A percentile compares a stretch with the other conserved stretches of the same genome.
phyloP scores from a whole-genome alignment of 2,329 filamentous ascomycete genomes.

The Penicillium glabrum region DNA sequence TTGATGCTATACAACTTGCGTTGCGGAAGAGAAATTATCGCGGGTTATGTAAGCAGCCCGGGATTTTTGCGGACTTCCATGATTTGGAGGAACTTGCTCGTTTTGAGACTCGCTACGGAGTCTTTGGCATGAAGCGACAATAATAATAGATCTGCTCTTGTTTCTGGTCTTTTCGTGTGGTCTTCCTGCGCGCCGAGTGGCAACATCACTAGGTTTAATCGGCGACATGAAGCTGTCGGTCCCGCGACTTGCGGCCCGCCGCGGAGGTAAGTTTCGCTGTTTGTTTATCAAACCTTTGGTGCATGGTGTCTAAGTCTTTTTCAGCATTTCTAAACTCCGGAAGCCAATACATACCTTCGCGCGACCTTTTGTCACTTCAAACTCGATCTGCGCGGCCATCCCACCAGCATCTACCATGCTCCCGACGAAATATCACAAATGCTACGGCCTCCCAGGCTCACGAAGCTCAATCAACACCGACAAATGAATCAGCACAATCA shows the following conservation, averaged over 20 bases:
- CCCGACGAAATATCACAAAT: constrained; percentile 20
- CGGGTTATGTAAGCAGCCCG: constrained; percentile 33
- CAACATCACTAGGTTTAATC: constrained; percentile 8
- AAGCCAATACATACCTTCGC: background rate
- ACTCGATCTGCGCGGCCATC: background rate
- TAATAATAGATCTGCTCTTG: background rate
- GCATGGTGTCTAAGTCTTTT: constrained; percentile 1
- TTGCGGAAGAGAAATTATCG: constrained; percentile 30
- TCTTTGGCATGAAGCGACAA: constrained; percentile 21
- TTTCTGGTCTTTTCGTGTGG: constrained; percentile 3
- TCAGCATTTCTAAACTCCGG: background rate
- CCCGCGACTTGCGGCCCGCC: constrained; percentile 21
- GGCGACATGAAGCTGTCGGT: constrained; percentile 34
- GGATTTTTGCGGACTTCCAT: constrained; percentile 18
- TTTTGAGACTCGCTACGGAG: background rate
- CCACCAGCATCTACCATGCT: constrained; percentile 9
- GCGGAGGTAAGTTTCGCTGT: constrained; percentile 20
- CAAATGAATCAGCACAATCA: background rate
- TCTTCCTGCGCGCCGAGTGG: constrained; percentile 10
- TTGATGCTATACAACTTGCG: constrained; percentile 23
- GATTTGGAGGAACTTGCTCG: background rate
- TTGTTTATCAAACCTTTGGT: background rate
- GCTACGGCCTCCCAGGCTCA: constrained; percentile 5
- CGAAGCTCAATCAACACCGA: background rate
- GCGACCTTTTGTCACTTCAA: background rate